phyloP scores from a whole-genome alignment of 116 monocot genomes.

The Cymodocea nodosa region DNA sequence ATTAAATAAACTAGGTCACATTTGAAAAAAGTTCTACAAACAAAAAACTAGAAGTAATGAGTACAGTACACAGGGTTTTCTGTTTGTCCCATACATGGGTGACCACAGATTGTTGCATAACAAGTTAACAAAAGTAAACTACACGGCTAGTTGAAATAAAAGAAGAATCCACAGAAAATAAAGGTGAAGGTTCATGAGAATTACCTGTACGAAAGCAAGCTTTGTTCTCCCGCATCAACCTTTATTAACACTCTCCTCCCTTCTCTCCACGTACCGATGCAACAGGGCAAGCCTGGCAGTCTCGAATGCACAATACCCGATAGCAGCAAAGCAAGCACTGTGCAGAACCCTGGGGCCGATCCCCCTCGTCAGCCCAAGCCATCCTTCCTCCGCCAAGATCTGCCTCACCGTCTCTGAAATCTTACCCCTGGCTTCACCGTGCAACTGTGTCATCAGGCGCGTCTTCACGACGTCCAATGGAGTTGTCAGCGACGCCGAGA shows the following conservation, averaged over 20 bases:
- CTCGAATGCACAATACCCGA: slow-evolving; percentile 91
- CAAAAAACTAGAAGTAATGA: too few relatives aligned
- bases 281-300: slow-evolving; percentile 59
- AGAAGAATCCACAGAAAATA: too few relatives aligned
- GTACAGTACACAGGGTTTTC: too few relatives aligned
- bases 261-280: slow-evolving; percentile 40
- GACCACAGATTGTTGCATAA: too few relatives aligned
- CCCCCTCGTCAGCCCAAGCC: slow-evolving; percentile 53
- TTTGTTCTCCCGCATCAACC: too few relatives aligned
- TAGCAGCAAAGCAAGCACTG: slow-evolving; percentile 85
- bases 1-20: too few relatives aligned
- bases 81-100: too few relatives aligned
- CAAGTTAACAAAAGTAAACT: too few relatives aligned
- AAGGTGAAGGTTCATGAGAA: too few relatives aligned
- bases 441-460: slow-evolving; percentile 64
- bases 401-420: slow-evolving; percentile 44
- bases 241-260: slow-evolving; percentile 4
- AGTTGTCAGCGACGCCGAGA: slow-evolving; percentile 78
- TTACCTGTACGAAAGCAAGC: too few relatives aligned
- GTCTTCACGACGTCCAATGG: slow-evolving; percentile 98
- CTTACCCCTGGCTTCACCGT: slow-evolving; percentile 31
- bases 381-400: slow-evolving; percentile 70
- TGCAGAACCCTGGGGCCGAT: slow-evolving; percentile 86
- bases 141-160: too few relatives aligned
- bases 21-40: too few relatives aligned